Percentiles rank a stretch among this genome's conserved stretches.
Evolutionary conservation across 2,329 filamentous ascomycete genomes (phyloP).

Genomic region (Cladosporium sp.): DNA sequence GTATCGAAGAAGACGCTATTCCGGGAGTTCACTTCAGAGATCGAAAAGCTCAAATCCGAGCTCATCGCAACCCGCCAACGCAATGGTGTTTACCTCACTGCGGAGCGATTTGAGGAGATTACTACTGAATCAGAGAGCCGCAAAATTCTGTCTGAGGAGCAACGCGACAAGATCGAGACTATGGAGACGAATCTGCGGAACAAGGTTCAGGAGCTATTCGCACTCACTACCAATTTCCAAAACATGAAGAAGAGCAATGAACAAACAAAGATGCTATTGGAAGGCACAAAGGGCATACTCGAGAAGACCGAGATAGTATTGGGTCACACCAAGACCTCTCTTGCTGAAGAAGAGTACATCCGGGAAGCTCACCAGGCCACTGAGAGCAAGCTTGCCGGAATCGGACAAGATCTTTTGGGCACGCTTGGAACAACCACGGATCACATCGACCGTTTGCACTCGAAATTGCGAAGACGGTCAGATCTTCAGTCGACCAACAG

Average conservation of each 20-base stretch:
- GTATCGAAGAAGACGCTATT: conserved; percentile 91
- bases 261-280: conserved; percentile 64
- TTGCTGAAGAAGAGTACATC: conserved; percentile 75
- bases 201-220: conserved; percentile 89
- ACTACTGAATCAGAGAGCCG: conserved; percentile 88
- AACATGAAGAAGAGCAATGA: conserved; percentile 88
- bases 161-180: conserved; percentile 84
- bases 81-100: conserved; percentile 90
- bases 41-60: conserved; percentile 91
- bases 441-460: conserved; percentile 76
- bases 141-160: conserved; percentile 86
- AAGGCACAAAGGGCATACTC: conserved; percentile 74
- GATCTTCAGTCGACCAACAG: conserved; percentile 78
- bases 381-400: conserved; percentile 67
- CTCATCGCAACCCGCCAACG: conserved; percentile 87
- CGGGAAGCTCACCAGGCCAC: conserved; percentile 83
- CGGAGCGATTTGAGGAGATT: conserved; percentile 85
- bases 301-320: conserved; percentile 86
- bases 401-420: conserved; percentile 72
- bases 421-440: conserved; percentile 73
- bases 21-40: conserved; percentile 84
- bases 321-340: conserved; percentile 66
- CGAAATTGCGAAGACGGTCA: conserved; percentile 81
- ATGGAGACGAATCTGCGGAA: conserved; percentile 87
- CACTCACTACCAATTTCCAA: conserved; percentile 81